Base-by-base conservation (phyloP, 2,329 filamentous ascomycete genomes). In the Cytospora chrysosperma region DNA sequence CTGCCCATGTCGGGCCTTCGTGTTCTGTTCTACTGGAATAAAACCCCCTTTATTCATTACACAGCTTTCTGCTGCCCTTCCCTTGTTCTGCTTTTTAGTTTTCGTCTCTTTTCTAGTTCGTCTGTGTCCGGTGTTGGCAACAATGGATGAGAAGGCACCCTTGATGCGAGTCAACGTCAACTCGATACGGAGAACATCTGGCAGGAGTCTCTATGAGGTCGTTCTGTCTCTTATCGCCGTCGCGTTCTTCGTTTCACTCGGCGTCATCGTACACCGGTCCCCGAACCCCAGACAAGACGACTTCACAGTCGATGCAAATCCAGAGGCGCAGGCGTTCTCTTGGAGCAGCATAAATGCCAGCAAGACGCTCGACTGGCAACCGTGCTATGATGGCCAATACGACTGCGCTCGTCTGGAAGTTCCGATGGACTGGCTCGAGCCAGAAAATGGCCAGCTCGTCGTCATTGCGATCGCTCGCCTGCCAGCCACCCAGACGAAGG, bases 381-480 rank as follows among this genome's bases (percentile, higher is more conserved):
- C 67, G 1, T 78, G 76, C 66, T 77, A 74, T 50, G 63, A 72
- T n/a, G 69, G 67, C 26, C 64, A 65, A 8, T 75, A 72, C 56
- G 75, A 78, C 63, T 77, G 76, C 62, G 75, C 76, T 2, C 70
- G 76, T 2, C 69, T 78, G 8, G 72, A 77, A 40, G 68, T 78
- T n/a, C 77, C 76, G 0, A 73, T 77, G 70, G 75, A 79, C 70
- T 79, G 76, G 76, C 72, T 73, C 2, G 68, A 74, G 9, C 76
- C 77, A 0, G 71, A 72, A 1, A 70, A 75, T 10, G 66, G 72
- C 13, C 63, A 71, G 21, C 71, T 74, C 3, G 76, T 77, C 8
- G 62, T 75, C 7, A 60, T 79, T 1, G 75, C 76, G 24, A 66
- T 79, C n/a, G 73, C 75, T n/a, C 73, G 75, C 12, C 72, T 77